These are phyloP conservation scores for Cornus kousa DNA, from an alignment of 148 eudicot genomes.

Conservation along the genomic window DNA sequence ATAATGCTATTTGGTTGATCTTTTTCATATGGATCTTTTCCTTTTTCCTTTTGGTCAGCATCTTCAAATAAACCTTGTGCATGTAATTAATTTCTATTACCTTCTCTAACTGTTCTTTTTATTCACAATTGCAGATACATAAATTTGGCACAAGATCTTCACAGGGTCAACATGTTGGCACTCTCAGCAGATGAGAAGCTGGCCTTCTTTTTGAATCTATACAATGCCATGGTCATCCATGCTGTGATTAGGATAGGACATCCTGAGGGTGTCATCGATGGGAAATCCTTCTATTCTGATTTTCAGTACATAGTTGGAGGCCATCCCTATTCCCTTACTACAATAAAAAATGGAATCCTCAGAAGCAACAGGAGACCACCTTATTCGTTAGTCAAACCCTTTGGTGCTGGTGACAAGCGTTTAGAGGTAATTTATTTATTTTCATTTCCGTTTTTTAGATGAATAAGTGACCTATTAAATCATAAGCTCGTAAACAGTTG, in stretches of 20 bases:
- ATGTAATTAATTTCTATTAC: not conserved
- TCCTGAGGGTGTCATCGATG: slow-evolving; percentile 74
- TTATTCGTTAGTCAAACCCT: slow-evolving; percentile 70
- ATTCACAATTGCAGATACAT: slow-evolving; percentile 56
- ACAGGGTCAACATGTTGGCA: slow-evolving; percentile 53
- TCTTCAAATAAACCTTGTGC: not conserved
- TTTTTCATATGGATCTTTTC: not conserved
- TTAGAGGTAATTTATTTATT: slow-evolving; percentile 50
- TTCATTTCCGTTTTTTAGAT: not conserved
- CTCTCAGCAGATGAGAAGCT: slow-evolving; percentile 68
- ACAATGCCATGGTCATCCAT: slow-evolving; percentile 90
- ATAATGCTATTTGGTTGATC: not conserved
- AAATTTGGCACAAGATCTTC: slow-evolving; percentile 69
- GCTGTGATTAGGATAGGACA: slow-evolving; percentile 75
- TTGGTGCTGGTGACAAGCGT: slow-evolving; percentile 65
- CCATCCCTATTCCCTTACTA: slow-evolving; percentile 58
- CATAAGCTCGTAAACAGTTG: not conserved
- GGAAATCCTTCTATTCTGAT: slow-evolving; percentile 68
- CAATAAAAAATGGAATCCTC: slow-evolving; percentile 76
- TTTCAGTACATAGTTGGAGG: slow-evolving; percentile 87
- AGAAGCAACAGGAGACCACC: slow-evolving; percentile 86
- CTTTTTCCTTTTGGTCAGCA: not conserved
- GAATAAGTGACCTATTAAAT: not conserved
- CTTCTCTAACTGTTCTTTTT: not conserved
- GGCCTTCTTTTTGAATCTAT: slow-evolving; percentile 81